These are phyloP conservation scores for Sporisorium iseilematis-ciliati DNA, from an alignment of 1,284 basidiomycete genomes.

Conservation along the genomic window DNA sequence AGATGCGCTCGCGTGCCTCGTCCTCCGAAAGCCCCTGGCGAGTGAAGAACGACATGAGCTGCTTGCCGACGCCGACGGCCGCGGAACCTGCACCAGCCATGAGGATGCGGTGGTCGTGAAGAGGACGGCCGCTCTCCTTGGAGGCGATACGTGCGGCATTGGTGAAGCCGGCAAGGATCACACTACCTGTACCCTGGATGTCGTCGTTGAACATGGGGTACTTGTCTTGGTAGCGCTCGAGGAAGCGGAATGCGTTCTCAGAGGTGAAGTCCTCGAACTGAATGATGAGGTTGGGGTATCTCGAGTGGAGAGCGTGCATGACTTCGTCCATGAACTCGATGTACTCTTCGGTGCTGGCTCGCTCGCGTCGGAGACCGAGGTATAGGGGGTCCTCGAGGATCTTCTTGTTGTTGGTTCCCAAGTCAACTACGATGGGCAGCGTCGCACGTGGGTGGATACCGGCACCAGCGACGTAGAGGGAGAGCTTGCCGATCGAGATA, in stretches of 20 bases:
- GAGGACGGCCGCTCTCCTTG: constrained; percentile 77
- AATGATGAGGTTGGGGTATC: constrained; percentile 81
- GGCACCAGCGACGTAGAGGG: constrained; percentile 88
- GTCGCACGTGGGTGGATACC: constrained; percentile 87
- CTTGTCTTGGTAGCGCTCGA: constrained; percentile 66
- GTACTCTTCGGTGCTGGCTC: constrained; percentile 69
- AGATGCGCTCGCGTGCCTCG: constrained; percentile 64
- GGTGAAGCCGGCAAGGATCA: constrained; percentile 89
- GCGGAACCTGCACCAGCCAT: constrained; percentile 91
- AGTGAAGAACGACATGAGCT: constrained; percentile 68
- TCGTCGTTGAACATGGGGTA: constrained; percentile 79
- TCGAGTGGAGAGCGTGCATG: constrained; percentile 76
- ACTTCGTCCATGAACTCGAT: constrained; percentile 90
- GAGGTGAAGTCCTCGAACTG: constrained; percentile 80
- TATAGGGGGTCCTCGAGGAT: constrained; percentile 90
- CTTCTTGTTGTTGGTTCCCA: constrained; percentile 85
- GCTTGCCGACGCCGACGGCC: constrained; percentile 77
- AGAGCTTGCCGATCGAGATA: constrained; percentile 92
- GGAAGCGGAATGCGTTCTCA: constrained; percentile 67
- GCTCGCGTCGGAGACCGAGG: constrained; percentile 76
- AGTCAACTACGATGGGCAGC: constrained; percentile 80
- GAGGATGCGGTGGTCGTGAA: constrained; percentile 84
- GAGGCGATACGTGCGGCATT: constrained; percentile 85
- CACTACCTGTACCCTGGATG: constrained; percentile 76
- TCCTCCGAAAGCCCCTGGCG: constrained; percentile 61